Base-by-base conservation (phyloP, 768 basidiomycete genomes). In the Imleria badia region DNA sequence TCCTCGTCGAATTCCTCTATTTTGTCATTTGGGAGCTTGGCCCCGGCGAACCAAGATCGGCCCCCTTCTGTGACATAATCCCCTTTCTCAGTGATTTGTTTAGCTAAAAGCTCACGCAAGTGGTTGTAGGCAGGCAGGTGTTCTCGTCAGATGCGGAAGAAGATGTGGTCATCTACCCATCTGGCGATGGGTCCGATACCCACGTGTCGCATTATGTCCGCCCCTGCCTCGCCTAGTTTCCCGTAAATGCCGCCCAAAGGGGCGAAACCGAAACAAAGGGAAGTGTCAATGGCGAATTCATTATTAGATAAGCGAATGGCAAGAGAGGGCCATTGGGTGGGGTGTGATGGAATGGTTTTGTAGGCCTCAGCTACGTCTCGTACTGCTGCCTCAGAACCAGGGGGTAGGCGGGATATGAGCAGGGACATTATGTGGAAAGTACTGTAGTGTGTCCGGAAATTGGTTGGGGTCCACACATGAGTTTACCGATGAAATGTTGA, bases 211-310 rank as follows among this genome's bases (percentile, higher is more conserved):
- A 50, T 20, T 1, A 50, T 50, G 31, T 42, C 17, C 2, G 8
- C 5, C 0, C 51, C 42, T 0, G 35, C 48, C 2, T 13, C 23
- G 0, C 20, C 35, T 0, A 55, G 0, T 0, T 23, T 22, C 0
- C 49, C 48, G 40, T 54, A 54, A 0, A 50, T n/a, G 0, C 40
- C 47, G 0, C 15, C 26, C 0, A 30, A 43, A 5, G 35, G 47
- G 7, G 34, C 29, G 14, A 49, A 50, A 0, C 53, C 29, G 2
- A 54, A 54, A 10, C 46, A 49, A 0, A 43, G 4, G 0, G 47
- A 36, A 0, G 53, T 31, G 17, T 54, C 23, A 8, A 44, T 10
- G 0, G 35, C 11, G 6, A 49, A 50, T 0, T 11, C 2, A 1
- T 30, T 3, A 0, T 36, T 19, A 3, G 14, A 19, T 1, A 54